phyloP scores from a whole-genome alignment of 2,329 filamentous ascomycete genomes.

The Pyrenophora graminea region DNA sequence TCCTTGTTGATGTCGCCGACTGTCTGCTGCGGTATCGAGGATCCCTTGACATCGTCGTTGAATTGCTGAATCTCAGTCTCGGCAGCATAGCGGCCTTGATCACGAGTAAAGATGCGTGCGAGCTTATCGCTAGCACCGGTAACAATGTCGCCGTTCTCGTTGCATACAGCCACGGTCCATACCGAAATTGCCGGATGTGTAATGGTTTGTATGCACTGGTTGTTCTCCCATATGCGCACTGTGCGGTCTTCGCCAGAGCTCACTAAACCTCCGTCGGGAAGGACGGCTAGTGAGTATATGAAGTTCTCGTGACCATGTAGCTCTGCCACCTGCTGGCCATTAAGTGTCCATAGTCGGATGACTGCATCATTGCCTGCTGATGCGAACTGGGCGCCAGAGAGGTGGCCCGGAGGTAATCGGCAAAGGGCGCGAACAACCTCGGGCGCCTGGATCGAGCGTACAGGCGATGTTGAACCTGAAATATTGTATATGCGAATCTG shows the following conservation, averaged over 20 bases:
- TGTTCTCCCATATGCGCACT: conserved; percentile 82
- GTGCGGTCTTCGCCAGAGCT: conserved; percentile 96
- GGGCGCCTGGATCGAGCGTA: conserved; percentile 69
- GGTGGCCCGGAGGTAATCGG: conserved; percentile 73
- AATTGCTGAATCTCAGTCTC: conserved; percentile 72
- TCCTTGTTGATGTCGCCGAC: conserved; percentile 82
- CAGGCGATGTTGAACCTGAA: conserved; percentile 65
- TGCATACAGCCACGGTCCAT: conserved; percentile 85
- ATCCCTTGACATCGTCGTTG: conserved; percentile 78
- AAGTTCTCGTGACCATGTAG: conserved; percentile 91
- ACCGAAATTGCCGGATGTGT: conserved; percentile 96
- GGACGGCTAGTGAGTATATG: conserved; percentile 79
- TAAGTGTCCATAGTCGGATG: conserved; percentile 83
- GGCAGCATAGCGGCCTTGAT: conserved; percentile 69
- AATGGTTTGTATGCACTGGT: conserved; percentile 88
- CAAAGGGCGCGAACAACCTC: conserved; percentile 87
- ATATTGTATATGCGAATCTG: conserved; percentile 80
- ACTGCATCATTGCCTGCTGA: conserved; percentile 92
- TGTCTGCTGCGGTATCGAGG: conserved; percentile 85
- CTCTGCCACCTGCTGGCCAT: conserved; percentile 75
- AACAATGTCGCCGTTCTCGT: conserved; percentile 87
- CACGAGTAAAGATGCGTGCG: conserved; percentile 81
- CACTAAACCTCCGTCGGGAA: conserved; percentile 84
- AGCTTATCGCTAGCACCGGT: conserved; percentile 88
- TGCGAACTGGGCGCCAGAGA: conserved; percentile 87